Evolutionary conservation across 192 early-diverging fungal species (phyloP), one percentile per base, ranked within the genome.

Genomic region (Backusella circina): DNA sequence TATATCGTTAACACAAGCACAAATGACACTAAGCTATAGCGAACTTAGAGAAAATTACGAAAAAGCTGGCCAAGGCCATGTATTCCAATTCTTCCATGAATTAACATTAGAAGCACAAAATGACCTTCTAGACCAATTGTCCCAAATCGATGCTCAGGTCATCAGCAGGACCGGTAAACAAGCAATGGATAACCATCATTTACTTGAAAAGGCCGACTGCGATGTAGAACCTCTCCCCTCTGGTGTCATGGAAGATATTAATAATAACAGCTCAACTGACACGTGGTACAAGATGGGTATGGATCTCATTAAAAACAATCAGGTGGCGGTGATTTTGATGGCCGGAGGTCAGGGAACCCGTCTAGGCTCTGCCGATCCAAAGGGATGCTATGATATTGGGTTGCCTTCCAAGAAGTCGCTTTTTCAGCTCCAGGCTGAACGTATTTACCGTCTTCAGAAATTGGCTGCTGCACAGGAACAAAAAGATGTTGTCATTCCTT

Each of bases 361-460:
- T 61, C 86, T 91, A 69, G 96, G 90, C 10, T 93, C 91, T 18
- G 84, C 89, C 0, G 87, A 83, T 35, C 95, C 95, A 64, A 95
- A 95, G 76, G 96, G 96, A 35, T 97, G 94, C 85, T 98, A 97
- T 81, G 87, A 97, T 85, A 94, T 98, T 73, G 87, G 89, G 31
- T 86, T 98, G 33, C 96, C 95, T 18, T 96, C 95, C 5, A 82
- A 89, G 71, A 97, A 95, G 82, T 88, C 89, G 21, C 89, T 97
- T 77, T 98, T 98, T 83, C 92, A 93, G 76, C 75, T 98, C 33
- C 97, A 97, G 81, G 97, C 91, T 26, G 92, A 96, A 82, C 91
- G 97, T 44, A 97, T 98, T 82, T 81, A 89, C 21, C 84, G 91
- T 38, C 82, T 97, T 50, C 94, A 98, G 84, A 85, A 88, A 71